A percentile compares a stretch with the other conserved stretches of the same genome.
These are phyloP conservation scores for Penicillium crustosum DNA, from an alignment of 2,329 filamentous ascomycete genomes.

Conservation along the genomic window DNA sequence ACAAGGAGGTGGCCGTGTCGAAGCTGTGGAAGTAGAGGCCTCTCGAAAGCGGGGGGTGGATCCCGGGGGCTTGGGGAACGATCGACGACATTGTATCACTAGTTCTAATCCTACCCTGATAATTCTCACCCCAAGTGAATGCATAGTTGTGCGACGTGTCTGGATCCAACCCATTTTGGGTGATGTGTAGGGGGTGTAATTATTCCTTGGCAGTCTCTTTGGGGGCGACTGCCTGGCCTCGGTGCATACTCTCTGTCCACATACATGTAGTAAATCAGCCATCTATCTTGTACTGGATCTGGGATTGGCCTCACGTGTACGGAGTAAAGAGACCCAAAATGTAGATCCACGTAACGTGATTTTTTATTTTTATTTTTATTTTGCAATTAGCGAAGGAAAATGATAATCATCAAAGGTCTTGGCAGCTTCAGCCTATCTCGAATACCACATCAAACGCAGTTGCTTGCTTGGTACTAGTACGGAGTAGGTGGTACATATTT, in stretches of 20 bases:
- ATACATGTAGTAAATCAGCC: not conserved
- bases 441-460: not conserved
- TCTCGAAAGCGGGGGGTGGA: not conserved
- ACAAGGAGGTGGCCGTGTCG: conserved; percentile 69
- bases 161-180: not conserved
- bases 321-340: not conserved
- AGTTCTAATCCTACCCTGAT: conserved; percentile 22
- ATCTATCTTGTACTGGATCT: not conserved
- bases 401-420: not conserved
- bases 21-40: conserved; percentile 39
- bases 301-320: not conserved
- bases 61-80: not conserved
- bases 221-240: not conserved
- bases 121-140: conserved; percentile 9
- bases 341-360: not conserved
- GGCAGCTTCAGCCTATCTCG: not conserved
- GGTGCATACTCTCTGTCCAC: not conserved
- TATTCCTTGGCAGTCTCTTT: not conserved
- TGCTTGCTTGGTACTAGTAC: not conserved
- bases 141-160: conserved; percentile 12
- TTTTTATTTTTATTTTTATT: no score
- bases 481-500: not conserved
- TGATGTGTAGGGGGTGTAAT: not conserved
- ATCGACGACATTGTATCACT: conserved; percentile 29
- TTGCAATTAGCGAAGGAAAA: not conserved